phyloP scores from a whole-genome alignment of 177 flowering plant species.

The Telopea speciosissima region DNA sequence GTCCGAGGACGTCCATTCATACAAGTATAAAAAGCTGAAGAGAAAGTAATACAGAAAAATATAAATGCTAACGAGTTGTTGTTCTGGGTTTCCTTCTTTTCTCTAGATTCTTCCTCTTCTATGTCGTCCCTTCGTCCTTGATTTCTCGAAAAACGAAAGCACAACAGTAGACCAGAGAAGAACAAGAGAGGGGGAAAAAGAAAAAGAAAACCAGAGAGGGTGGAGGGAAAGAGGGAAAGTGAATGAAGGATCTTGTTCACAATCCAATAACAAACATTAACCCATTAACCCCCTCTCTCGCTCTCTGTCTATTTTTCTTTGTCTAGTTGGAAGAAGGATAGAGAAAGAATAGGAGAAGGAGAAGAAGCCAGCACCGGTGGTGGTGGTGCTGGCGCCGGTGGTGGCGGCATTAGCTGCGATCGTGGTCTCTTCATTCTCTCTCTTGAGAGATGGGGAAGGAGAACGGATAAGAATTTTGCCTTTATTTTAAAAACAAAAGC shows the following conservation, averaged over 20 bases:
- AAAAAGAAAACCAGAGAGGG: background rate
- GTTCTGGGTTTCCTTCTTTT: background rate
- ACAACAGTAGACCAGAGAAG: background rate
- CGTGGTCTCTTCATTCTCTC: no score
- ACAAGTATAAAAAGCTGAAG: background rate
- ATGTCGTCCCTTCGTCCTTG: background rate
- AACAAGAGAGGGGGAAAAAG: background rate
- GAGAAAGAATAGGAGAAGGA: no score
- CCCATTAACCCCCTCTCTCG: background rate
- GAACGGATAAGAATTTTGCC: no score
- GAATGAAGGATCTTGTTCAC: constrained; percentile 1
- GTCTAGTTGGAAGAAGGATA: no score
- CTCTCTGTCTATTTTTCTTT: no score
- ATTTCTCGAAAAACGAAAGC: background rate
- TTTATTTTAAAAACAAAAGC: no score
- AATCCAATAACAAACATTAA: constrained; percentile 1
- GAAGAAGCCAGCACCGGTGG: no score
- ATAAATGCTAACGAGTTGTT: background rate
- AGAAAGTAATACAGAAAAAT: no score
- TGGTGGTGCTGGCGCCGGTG: no score
- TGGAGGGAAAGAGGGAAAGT: background rate
- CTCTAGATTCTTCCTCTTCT: background rate
- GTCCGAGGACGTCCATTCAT: constrained; percentile 59
- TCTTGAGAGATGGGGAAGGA: no score
- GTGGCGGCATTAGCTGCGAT: no score